Evolutionary conservation across 805 yeast genomes (phyloP), one percentile per base, ranked within the genome.

Genomic region (Candida wancherniae): DNA sequence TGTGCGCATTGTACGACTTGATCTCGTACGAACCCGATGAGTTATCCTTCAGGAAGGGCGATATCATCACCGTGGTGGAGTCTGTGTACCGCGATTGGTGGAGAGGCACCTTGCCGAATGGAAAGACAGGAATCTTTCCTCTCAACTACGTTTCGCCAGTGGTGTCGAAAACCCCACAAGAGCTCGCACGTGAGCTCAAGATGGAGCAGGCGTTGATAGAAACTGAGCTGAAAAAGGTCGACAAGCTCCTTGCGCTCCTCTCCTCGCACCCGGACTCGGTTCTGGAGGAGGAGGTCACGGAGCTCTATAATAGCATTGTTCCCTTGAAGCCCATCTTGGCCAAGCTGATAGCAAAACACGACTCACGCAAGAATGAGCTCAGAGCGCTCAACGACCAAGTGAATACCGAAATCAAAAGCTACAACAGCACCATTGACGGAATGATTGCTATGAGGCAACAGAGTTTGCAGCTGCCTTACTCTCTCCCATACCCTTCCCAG

Each of bases 61-160:
- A 90, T 51, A 67, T 85, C 9, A 88, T 90, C 28, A 80, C 81
- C 1, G 95, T 92, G 1, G 67, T 88, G 20, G 97, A 88, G 47
- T 71, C 81, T 10, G 94, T 84, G 5, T 88, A 87, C 54, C 71
- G 84, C 40, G 97, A 90, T 51, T 90, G 98, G 98, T 84, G 96
- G 81, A 72, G 85, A 44, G 98, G 98, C 10, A 75, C 90, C 5
- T 59, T 90, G 30, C 54, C 69, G 4, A 69, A 73, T 33, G 96
- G 96, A 1, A 71, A 70, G 33, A 68, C 77, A 29, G 98, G 98
- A 12, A 80, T 92, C 9, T 87, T 90, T 57, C 98, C 98, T 0
- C 71, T 84, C 36, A 90, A 90, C 53, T 90, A 92, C 51, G 97
- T 92, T 1, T 73, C 84, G 0, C 87, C 87, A 2, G 61, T 87